Evolutionary conservation across 768 basidiomycete genomes (phyloP).

Genomic region (Macrocybe gigantea): DNA sequence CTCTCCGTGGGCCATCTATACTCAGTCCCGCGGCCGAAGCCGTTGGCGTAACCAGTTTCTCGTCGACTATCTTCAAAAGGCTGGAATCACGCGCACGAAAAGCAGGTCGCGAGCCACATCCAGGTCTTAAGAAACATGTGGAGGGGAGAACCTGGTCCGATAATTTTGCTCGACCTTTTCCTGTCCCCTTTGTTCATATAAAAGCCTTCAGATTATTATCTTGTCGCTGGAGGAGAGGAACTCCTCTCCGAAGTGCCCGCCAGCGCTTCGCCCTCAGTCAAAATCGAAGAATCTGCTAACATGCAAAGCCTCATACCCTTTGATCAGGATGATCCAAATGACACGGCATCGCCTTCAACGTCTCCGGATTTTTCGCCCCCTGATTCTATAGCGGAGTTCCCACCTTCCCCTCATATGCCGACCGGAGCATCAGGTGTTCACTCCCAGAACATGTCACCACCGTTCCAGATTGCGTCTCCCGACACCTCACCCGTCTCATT

Average conservation of each 20-base stretch:
- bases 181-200: conserved; percentile 7
- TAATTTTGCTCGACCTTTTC: conserved; percentile 1
- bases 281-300: conserved; percentile 51
- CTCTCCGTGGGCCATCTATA: conserved; percentile 74
- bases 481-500: neutral
- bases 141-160: conserved; percentile 72
- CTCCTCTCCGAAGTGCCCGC: conserved; percentile 41
- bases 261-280: conserved; percentile 42
- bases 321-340: conserved; percentile 35
- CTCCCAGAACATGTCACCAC: neutral
- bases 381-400: conserved; percentile 37
- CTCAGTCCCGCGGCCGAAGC: conserved; percentile 65
- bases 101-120: conserved; percentile 87
- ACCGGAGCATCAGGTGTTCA: conserved; percentile 5
- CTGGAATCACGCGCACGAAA: conserved; percentile 72
- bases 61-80: conserved; percentile 70
- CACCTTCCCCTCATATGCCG: conserved; percentile 35
- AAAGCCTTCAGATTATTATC: conserved; percentile 52
- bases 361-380: conserved; percentile 43
- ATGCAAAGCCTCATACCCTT: conserved; percentile 34
- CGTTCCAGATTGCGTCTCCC: neutral
- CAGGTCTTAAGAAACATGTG: conserved; percentile 85
- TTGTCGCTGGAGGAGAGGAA: conserved; percentile 79
- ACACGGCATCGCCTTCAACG: conserved; percentile 30
- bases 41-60: conserved; percentile 84